These are phyloP conservation scores for Blakeslea trispora DNA, from an alignment of 371 early-diverging fungal species.

Conservation along the genomic window DNA sequence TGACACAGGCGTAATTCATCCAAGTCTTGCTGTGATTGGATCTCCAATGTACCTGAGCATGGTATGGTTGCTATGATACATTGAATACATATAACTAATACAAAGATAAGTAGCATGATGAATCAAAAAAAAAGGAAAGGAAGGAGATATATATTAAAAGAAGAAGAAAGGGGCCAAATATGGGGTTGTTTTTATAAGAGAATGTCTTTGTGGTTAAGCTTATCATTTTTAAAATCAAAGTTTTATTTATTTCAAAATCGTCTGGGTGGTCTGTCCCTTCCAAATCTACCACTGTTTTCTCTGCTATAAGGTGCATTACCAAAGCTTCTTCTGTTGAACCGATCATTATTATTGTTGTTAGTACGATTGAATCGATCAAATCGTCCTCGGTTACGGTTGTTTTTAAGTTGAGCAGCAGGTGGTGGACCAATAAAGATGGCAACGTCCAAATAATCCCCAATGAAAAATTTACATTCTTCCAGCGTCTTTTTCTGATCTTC, in stretches of 20 bases:
- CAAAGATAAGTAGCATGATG: too few relatives aligned
- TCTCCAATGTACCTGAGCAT: slow-evolving; percentile 8
- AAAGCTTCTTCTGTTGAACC: slow-evolving; percentile 8
- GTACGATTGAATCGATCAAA: slow-evolving; percentile 6
- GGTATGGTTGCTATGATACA: background rate
- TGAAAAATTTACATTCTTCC: slow-evolving; percentile 56
- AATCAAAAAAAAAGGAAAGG: too few relatives aligned
- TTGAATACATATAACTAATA: too few relatives aligned
- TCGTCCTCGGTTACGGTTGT: background rate
- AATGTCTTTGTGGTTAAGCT: too few relatives aligned
- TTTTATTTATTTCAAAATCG: background rate
- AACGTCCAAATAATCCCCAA: slow-evolving; percentile 69
- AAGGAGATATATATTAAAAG: too few relatives aligned
- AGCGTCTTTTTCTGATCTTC: slow-evolving; percentile 60
- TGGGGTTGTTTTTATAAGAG: too few relatives aligned
- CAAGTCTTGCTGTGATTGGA: slow-evolving; percentile 37
- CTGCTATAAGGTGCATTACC: slow-evolving; percentile 7
- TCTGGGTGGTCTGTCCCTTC: slow-evolving; percentile 13
- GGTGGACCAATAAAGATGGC: slow-evolving; percentile 55
- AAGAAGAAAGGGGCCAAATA: too few relatives aligned
- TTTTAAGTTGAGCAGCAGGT: slow-evolving; percentile 3
- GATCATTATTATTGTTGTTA: slow-evolving; percentile 3
- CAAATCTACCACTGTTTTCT: slow-evolving; percentile 8
- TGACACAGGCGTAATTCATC: slow-evolving; percentile 40
- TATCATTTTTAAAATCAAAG: too few relatives aligned